phyloP scores from a whole-genome alignment of 2,329 filamentous ascomycete genomes.

The Exutisphaerella laricina region DNA sequence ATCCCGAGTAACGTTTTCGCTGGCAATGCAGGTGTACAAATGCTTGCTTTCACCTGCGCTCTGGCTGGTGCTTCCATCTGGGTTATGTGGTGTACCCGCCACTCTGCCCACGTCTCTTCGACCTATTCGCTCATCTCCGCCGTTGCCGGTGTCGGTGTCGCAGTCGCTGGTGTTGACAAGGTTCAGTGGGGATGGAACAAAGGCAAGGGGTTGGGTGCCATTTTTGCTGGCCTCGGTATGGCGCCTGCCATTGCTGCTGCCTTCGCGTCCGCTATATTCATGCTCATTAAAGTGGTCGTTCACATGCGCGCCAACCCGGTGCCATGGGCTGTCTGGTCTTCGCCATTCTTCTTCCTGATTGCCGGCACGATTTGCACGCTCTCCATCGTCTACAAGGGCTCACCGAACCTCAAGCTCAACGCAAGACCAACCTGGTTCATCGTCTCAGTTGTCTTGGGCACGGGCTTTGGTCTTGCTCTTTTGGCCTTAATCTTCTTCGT shows the following conservation, averaged over 20 bases:
- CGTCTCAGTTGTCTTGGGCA: slow-evolving; percentile 47
- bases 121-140: slow-evolving; percentile 58
- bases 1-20: slow-evolving; percentile 47
- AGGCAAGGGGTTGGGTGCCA: slow-evolving; percentile 43
- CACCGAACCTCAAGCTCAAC: slow-evolving; percentile 41
- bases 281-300: slow-evolving; percentile 46
- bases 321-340: slow-evolving; percentile 45
- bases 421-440: slow-evolving; percentile 41
- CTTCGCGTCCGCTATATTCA: slow-evolving; percentile 48
- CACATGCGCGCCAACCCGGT: slow-evolving; percentile 47
- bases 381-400: slow-evolving; percentile 53
- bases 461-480: slow-evolving; percentile 31
- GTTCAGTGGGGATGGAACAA: slow-evolving; percentile 41
- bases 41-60: slow-evolving; percentile 43
- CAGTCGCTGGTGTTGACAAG: slow-evolving; percentile 42
- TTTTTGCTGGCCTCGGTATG: slow-evolving; percentile 42
- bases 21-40: slow-evolving; percentile 40
- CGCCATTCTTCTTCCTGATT: slow-evolving; percentile 46
- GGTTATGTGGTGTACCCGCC: slow-evolving; percentile 52
- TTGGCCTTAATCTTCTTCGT: slow-evolving; percentile 42
- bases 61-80: slow-evolving; percentile 47
- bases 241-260: slow-evolving; percentile 45
- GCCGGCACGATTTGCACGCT: slow-evolving; percentile 49
- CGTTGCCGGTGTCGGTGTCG: slow-evolving; percentile 56
- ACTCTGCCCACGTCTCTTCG: slow-evolving; percentile 56